Conservation (phyloP, 768 basidiomycete genomes). For the Crucibulum laeve region DNA sequence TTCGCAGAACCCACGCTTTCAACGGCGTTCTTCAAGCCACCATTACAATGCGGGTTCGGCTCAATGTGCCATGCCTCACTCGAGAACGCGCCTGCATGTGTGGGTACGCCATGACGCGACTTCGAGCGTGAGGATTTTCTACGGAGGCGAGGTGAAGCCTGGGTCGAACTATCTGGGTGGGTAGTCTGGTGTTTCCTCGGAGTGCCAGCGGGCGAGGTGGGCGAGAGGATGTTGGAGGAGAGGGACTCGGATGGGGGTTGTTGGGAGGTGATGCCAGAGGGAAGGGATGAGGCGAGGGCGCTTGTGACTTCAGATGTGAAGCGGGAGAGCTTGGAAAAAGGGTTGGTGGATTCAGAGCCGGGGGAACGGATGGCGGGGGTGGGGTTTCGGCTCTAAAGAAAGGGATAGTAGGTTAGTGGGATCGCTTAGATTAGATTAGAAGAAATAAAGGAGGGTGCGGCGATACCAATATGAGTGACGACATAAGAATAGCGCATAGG, state of each 20-base stretch:
- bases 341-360: conserved; percentile 45
- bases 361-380: conserved; percentile 34
- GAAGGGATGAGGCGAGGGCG: background rate
- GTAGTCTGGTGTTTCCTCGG: conserved; percentile 48
- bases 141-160: conserved; percentile 34
- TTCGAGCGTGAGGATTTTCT: conserved; percentile 53
- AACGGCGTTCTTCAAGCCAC: conserved; percentile 80
- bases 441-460: background rate
- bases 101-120: conserved; percentile 39
- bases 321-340: conserved; percentile 47
- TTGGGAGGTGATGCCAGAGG: background rate
- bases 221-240: conserved; percentile 2
- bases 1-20: conserved; percentile 63
- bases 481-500: no score
- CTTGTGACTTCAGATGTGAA: conserved; percentile 18
- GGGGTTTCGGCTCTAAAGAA: conserved; percentile 37
- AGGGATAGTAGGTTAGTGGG: no score
- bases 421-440: background rate
- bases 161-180: conserved; percentile 34
- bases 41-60: conserved; percentile 71
- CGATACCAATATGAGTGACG: no score
- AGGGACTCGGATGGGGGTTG: background rate
- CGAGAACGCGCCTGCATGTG: conserved; percentile 8
- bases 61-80: conserved; percentile 41
- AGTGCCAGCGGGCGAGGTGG: conserved; percentile 12